Percentiles rank a stretch among this genome's conserved stretches.
Conservation (phyloP, 2,329 filamentous ascomycete species). For the Chlorencoelia australis region DNA sequence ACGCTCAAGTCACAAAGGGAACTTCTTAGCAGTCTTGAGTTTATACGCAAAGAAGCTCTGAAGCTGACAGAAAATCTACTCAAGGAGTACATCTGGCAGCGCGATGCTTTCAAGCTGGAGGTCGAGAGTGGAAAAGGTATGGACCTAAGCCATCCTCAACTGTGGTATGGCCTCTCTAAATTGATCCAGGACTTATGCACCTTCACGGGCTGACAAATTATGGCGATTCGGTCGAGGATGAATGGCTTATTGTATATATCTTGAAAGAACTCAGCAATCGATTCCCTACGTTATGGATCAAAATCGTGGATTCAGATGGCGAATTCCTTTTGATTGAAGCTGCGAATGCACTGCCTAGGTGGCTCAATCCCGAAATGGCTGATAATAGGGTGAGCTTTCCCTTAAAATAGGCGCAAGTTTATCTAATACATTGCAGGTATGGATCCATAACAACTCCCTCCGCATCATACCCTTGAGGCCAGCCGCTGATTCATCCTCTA, state of each 20-base stretch:
- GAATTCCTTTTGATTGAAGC: slow-evolving; percentile 94
- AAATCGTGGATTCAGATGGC: slow-evolving; percentile 78
- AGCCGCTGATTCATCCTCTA: slow-evolving; percentile 26
- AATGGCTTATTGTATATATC: slow-evolving; percentile 92
- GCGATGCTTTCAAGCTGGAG: slow-evolving; percentile 60
- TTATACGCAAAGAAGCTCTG: slow-evolving; percentile 58
- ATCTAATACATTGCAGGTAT: slow-evolving; percentile 43
- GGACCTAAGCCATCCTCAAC: slow-evolving; percentile 11
- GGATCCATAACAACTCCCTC: slow-evolving; percentile 73
- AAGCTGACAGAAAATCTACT: slow-evolving; percentile 54
- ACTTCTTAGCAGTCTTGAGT: slow-evolving; percentile 56
- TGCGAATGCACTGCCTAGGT: slow-evolving; percentile 74
- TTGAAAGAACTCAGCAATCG: slow-evolving; percentile 69
- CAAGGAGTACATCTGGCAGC: slow-evolving; percentile 92
- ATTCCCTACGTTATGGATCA: slow-evolving; percentile 68
- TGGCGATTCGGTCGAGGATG: slow-evolving; percentile 90
- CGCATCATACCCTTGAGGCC: slow-evolving; percentile 55
- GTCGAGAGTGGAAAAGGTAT: slow-evolving; percentile 48
- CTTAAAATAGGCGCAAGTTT: not conserved
- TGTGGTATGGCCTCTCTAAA: no score
- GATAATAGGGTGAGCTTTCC: slow-evolving; percentile 51
- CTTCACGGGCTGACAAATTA: slow-evolving; percentile 75
- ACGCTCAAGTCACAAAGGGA: slow-evolving; percentile 42
- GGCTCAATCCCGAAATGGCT: slow-evolving; percentile 87
- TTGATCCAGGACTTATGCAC: slow-evolving; percentile 40